Conservation (phyloP, 352 stramenopile genomes). For the Phytophthora pinifolia region DNA sequence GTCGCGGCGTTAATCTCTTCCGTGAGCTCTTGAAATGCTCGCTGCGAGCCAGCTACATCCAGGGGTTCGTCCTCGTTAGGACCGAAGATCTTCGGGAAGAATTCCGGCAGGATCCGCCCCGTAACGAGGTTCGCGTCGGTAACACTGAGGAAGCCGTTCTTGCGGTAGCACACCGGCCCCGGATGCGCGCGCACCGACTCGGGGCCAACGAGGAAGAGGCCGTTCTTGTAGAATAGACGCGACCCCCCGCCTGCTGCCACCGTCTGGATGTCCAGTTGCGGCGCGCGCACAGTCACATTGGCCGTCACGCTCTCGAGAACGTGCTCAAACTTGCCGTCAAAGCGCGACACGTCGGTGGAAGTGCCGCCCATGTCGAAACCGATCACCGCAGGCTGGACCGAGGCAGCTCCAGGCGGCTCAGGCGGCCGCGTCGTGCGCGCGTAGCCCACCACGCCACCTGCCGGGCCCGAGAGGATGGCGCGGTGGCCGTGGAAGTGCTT, state of each 20-base stretch:
- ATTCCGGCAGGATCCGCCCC: slow-evolving; percentile 94
- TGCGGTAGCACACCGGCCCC: slow-evolving; percentile 97
- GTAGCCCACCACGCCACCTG: slow-evolving; percentile 97
- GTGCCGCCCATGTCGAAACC: slow-evolving; percentile 99
- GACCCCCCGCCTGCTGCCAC: slow-evolving; percentile 97
- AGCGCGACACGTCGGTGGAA: slow-evolving; percentile 97
- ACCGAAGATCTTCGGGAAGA: slow-evolving; percentile 99
- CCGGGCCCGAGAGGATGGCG: slow-evolving; percentile 94
- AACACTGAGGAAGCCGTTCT: slow-evolving; percentile 95
- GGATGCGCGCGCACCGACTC: slow-evolving; percentile 97
- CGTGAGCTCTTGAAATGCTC: slow-evolving; percentile 92
- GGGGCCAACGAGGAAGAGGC: slow-evolving; percentile 97
- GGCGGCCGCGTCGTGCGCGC: slow-evolving; percentile 90
- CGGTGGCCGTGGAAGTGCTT: slow-evolving; percentile 92
- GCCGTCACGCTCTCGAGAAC: slow-evolving; percentile 98
- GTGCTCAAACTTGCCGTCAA: slow-evolving; percentile 96
- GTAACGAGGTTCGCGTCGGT: slow-evolving; percentile 99
- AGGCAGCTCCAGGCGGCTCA: slow-evolving; percentile 17
- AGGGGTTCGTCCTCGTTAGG: slow-evolving; percentile 96
- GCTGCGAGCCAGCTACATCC: slow-evolving; percentile 92
- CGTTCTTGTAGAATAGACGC: slow-evolving; percentile 96
- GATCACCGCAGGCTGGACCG: slow-evolving; percentile 72
- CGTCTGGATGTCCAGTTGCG: slow-evolving; percentile 99
- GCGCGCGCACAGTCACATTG: slow-evolving; percentile 96
- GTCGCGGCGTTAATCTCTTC: slow-evolving; percentile 85